These are phyloP conservation scores for Cadophora malorum DNA, from an alignment of 2,329 filamentous ascomycete species.

Conservation along the genomic window DNA sequence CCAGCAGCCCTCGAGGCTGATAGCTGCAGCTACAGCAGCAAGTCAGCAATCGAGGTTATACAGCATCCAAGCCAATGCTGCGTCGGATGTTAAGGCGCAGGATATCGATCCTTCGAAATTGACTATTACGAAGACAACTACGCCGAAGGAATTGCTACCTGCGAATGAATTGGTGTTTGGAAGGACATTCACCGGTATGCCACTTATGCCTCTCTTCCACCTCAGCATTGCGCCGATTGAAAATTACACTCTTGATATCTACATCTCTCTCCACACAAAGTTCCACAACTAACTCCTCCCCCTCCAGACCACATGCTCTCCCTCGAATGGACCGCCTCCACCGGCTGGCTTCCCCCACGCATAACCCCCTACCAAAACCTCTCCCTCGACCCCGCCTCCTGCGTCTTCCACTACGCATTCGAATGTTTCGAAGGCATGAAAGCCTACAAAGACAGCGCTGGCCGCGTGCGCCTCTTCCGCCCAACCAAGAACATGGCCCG, in stretches of 20 bases:
- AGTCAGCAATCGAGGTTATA: conserved; percentile 50
- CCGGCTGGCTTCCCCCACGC: conserved; percentile 75
- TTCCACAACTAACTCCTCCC: not conserved
- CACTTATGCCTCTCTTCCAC: not conserved
- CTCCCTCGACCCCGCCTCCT: conserved; percentile 92
- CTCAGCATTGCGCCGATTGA: not conserved
- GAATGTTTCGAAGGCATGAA: conserved; percentile 99
- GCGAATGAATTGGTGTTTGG: conserved; percentile 89
- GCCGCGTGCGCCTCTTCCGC: conserved; percentile 85
- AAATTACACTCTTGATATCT: not conserved
- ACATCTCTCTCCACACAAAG: too few species aligned
- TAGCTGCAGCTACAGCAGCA: conserved; percentile 42
- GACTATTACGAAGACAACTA: conserved; percentile 73
- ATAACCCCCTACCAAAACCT: conserved; percentile 98
- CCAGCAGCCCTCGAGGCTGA: conserved; percentile 45
- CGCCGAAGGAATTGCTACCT: conserved; percentile 76
- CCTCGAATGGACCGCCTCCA: conserved; percentile 85
- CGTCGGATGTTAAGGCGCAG: conserved; percentile 55
- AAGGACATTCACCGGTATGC: conserved; percentile 81
- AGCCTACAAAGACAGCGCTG: conserved; percentile 88
- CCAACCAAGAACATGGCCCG: conserved; percentile 97
- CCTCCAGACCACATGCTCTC: conserved; percentile 91
- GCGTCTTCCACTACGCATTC: conserved; percentile 98
- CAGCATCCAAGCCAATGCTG: conserved; percentile 54
- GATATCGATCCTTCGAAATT: conserved; percentile 82